Percentiles rank a stretch among this genome's conserved stretches.
Evolutionary conservation across 176 grass and related monocot genomes (phyloP).

Genomic region (Bromus sterilis): DNA sequence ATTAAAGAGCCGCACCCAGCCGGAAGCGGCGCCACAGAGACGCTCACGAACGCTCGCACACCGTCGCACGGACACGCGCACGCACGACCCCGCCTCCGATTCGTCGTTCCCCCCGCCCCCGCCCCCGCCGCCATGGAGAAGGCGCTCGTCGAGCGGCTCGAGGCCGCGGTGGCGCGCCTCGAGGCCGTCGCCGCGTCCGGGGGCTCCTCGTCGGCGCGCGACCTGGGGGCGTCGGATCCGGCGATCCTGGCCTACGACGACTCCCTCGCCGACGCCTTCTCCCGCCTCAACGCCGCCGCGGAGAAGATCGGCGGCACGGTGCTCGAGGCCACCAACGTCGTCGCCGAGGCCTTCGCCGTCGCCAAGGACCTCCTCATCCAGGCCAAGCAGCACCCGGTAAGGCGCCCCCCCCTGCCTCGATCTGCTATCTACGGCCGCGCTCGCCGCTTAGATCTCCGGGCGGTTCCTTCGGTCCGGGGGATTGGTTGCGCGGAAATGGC

Average conservation of each 20-base stretch:
- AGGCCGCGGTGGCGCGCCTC: conserved; percentile 78
- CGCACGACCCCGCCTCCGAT: neutral
- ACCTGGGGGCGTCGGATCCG: conserved; percentile 48
- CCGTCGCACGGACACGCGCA: neutral
- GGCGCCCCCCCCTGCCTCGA: neutral
- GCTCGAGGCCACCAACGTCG: conserved; percentile 54
- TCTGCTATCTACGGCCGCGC: neutral
- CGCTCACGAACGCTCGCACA: neutral
- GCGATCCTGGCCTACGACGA: conserved; percentile 84
- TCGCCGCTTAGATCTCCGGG: conserved; percentile 2
- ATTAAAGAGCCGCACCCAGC: conserved; percentile 18
- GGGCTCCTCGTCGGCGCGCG: conserved; percentile 38
- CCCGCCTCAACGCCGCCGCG: conserved; percentile 46
- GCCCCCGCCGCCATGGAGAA: conserved; percentile 51
- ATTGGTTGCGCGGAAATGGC: neutral
- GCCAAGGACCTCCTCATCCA: conserved; percentile 69
- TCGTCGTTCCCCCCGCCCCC: neutral
- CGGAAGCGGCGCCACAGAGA: conserved; percentile 25
- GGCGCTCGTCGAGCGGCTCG: conserved; percentile 68
- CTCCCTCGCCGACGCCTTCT: conserved; percentile 39
- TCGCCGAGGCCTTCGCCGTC: conserved; percentile 73
- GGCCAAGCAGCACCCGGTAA: conserved; percentile 78
- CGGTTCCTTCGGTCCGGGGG: neutral
- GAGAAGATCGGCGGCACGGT: conserved; percentile 94
- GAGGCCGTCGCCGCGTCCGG: conserved; percentile 53